Base-by-base conservation (phyloP, 371 early-diverging fungal genomes). In the Rhizopus sp. region DNA sequence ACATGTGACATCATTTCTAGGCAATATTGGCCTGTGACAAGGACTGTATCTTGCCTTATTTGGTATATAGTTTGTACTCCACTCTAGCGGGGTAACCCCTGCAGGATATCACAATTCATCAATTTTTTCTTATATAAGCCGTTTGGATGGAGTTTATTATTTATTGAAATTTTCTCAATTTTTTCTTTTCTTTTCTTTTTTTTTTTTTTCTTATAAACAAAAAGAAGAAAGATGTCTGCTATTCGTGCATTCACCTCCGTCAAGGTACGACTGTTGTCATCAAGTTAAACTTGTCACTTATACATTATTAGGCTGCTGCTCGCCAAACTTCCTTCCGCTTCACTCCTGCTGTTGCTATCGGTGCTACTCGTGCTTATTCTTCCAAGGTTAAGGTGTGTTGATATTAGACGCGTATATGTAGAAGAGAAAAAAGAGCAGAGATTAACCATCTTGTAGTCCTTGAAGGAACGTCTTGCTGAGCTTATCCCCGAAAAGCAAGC, bases 401-500 rank as follows among this genome's bases (percentile, higher is more conserved):
- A 8, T 30, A 30, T n/a, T 29, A n/a, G 13, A 30, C 23, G 12
- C 12, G 12, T 53, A 29, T 12, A 7, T 16, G 16, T 51, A 3
- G 2, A 9, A 50, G 34, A 15, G 5, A 50, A 39, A 39, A n/a
- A 34, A 5, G 32, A 32, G 6, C 33, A 39, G 37, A 35, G 34
- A 35, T 50, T 37, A 6, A 9, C 16, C 23, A 23, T 31, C n/a
- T 16, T 45, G 66, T 62, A 88, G 87, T 68, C 81, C 66, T 87
- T 98, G 74, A 97, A 96, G 88, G 94, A 95, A 63, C 91, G 94
- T 60, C 85, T 98, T 64, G 77, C 83, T 56, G 93, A 96, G 75
- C 71, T 97, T 67, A 92, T 97, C 70, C 98, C 98, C 47, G 88
- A 90, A 70, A 93, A 93, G 86, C 91, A 89, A 72, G 95, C 88